Conservation (phyloP, 2,329 filamentous ascomycete species). For the Epichloe gansuensis region DNA sequence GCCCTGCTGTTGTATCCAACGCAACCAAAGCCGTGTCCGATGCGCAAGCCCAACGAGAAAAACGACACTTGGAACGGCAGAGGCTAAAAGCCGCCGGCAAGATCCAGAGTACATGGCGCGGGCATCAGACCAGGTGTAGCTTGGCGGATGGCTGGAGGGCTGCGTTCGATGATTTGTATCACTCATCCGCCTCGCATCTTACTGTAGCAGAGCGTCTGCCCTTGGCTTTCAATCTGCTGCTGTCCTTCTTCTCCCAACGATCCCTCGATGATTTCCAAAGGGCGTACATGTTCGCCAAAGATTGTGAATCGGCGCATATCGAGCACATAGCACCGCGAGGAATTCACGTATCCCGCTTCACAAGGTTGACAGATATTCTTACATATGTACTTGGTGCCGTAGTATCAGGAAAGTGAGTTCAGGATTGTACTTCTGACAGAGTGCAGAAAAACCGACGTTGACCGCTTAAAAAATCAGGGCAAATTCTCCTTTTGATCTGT, state of each 20-base stretch:
- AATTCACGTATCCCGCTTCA: constrained; percentile 18
- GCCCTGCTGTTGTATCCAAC: constrained; percentile 42
- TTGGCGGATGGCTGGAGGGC: constrained; percentile 45
- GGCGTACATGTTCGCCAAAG: constrained; percentile 31
- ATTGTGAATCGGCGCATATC: constrained; percentile 26
- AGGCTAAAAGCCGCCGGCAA: constrained; percentile 58
- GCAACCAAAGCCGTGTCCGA: constrained; percentile 68
- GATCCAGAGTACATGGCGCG: constrained; percentile 76
- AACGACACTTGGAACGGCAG: constrained; percentile 69
- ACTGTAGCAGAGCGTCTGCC: constrained; percentile 24
- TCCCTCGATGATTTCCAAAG: constrained; percentile 34
- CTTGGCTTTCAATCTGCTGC: constrained; percentile 32
- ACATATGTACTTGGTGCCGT: constrained; percentile 20
- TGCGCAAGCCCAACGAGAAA: constrained; percentile 73
- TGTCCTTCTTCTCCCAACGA: constrained; percentile 34
- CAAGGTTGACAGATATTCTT: constrained; percentile 24
- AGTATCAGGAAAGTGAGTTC: constrained; percentile 14
- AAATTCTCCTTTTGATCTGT: constrained; percentile 5
- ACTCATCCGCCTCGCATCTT: constrained; percentile 18
- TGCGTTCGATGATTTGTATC: constrained; percentile 50
- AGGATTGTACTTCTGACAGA: background rate
- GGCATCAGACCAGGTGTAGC: constrained; percentile 48
- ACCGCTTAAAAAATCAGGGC: background rate
- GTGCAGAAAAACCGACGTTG: background rate
- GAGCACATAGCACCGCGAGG: constrained; percentile 20